Evolutionary conservation across 164 flowering plant genomes (phyloP).

Genomic region (Echeveria elegans): DNA sequence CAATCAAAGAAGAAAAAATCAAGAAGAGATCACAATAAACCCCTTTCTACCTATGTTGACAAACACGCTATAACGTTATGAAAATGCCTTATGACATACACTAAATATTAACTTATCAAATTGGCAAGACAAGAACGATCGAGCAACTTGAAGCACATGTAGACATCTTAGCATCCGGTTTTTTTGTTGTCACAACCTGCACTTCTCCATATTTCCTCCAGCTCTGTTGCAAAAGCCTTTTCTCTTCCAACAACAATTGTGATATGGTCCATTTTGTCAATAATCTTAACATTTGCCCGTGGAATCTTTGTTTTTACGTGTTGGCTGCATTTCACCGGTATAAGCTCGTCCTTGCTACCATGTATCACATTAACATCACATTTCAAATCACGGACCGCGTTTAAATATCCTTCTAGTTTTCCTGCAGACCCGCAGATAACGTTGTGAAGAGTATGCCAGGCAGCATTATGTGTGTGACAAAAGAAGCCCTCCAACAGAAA

Average conservation of each 20-base stretch:
- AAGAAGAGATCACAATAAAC: too few species aligned
- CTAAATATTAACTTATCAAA: too few species aligned
- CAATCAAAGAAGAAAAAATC: too few species aligned
- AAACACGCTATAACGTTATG: too few species aligned
- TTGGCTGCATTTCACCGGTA: slow-evolving; percentile 81
- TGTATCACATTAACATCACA: too few species aligned
- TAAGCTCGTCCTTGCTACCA: slow-evolving; percentile 69
- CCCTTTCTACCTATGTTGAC: too few species aligned
- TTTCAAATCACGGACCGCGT: slow-evolving; percentile 36
- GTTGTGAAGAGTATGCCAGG: too few species aligned
- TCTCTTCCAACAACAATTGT: slow-evolving; percentile 86
- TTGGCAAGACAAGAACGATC: too few species aligned
- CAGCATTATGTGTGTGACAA: slow-evolving; percentile 87
- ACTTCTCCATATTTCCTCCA: slow-evolving; percentile 75
- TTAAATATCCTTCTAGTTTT: slow-evolving; percentile 59
- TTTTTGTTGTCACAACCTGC: slow-evolving; percentile 14
- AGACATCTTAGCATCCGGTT: not conserved
- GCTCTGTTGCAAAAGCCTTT: slow-evolving; percentile 74
- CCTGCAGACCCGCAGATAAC: slow-evolving; percentile 78
- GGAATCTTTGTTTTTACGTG: slow-evolving; percentile 48
- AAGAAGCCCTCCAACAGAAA: slow-evolving; percentile 71
- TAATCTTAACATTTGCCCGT: slow-evolving; percentile 55
- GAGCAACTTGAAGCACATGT: too few species aligned
- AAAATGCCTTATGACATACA: too few species aligned
- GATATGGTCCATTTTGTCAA: slow-evolving; percentile 74